Conservation (phyloP, 176 grass and related monocot species). For the Themeda triandra region DNA sequence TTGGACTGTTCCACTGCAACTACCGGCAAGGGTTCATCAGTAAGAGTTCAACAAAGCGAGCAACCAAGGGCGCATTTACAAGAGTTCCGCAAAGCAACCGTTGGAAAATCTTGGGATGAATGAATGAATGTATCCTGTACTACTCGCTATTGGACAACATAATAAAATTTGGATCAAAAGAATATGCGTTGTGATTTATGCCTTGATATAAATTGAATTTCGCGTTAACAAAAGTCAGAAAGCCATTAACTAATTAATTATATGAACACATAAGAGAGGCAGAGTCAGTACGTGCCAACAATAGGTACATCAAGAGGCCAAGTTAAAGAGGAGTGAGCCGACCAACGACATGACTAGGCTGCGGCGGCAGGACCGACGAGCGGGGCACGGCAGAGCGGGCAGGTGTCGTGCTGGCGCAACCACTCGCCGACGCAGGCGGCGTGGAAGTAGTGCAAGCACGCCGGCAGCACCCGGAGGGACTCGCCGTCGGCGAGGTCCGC, state of each 20-base stretch:
- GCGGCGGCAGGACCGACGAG: not conserved
- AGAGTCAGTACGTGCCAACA: no score
- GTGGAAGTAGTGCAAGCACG: constrained; percentile 40
- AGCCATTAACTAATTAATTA: no score
- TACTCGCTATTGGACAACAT: not conserved
- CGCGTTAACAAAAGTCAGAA: no score
- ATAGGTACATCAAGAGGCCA: no score
- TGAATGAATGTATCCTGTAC: not conserved
- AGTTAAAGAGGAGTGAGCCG: no score
- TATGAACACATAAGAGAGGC: no score
- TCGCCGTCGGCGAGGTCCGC: constrained; percentile 23
- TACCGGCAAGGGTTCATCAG: not conserved
- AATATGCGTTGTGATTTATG: no score
- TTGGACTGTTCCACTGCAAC: not conserved
- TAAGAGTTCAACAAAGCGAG: not conserved
- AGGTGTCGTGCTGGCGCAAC: not conserved
- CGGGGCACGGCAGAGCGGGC: constrained; percentile 9
- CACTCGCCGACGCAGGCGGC: not conserved
- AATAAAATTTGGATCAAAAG: not conserved
- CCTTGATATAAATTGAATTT: no score
- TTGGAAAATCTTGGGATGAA: no score
- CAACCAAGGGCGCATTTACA: not conserved
- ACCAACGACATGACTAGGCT: no score
- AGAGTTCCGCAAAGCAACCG: not conserved
- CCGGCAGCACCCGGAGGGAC: not conserved